Evolutionary conservation across 164 flowering plant genomes (phyloP), one percentile per base, ranked within the genome.

Genomic region (Paratinospora sagittata): DNA sequence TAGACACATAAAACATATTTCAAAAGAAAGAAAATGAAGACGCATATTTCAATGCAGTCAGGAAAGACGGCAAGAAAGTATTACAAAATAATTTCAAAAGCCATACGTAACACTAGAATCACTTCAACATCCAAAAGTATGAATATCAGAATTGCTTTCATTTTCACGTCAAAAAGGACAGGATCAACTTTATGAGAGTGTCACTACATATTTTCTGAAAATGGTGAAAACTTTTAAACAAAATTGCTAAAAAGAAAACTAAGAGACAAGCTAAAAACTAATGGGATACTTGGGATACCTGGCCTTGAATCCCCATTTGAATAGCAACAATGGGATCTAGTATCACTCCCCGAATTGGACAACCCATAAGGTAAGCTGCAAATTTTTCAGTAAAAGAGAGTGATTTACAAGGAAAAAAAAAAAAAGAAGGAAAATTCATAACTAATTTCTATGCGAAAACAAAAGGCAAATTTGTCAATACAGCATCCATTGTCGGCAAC

Each of bases 291-390:
- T 57, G 23, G 75, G 30, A 5, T 84, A 94, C 98, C 96, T 91
- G 97, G 39, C 98, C 97, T 72, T 90, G 97, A 78, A 89, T 91
- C 52, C 97, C 97, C 97, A 94, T 91, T 78, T 91, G 97, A 90
- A 94, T 83, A 63, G 98, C 98, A 78, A 85, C 89, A 69, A 94
- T 83, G 61, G 98, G 98, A 68, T 92, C 95, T 76, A 94, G 78
- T 75, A 94, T 92, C 66, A 94, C 98, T 41, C 98, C 98, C 34
- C 98, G 97, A 70, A 94, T 82, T 27, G 98, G 97, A 80, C 98
- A 94, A 63, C 97, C 98, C 98, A 92, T 85, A 17, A 94, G 89
- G 74, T 94, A 92, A 45, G 97, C 97, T 94, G 93, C 81, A 84
- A 67, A 76, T 37, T 63, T 75, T 78, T 66, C 30, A 37, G 52